A percentile compares a stretch with the other conserved stretches of the same genome.
phyloP scores from a whole-genome alignment of 495 filamentous ascomycete species.

The Platismatia glauca region DNA sequence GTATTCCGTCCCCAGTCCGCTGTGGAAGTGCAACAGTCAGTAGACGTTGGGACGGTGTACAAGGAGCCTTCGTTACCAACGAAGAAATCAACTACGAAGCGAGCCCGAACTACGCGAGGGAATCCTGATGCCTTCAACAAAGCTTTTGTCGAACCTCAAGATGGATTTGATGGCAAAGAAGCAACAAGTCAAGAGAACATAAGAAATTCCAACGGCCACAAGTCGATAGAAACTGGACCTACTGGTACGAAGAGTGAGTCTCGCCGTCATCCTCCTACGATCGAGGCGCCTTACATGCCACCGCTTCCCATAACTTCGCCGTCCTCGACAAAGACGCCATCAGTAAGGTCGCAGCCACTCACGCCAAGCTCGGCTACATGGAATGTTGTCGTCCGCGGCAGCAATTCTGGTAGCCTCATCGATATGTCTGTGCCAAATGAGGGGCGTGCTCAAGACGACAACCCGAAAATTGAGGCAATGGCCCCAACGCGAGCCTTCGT shows the following conservation, averaged over 20 bases:
- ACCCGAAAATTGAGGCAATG: background rate
- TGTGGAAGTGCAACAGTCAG: background rate
- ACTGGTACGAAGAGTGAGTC: background rate
- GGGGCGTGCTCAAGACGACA: background rate
- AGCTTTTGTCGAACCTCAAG: background rate
- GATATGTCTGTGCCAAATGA: slow-evolving; percentile 3
- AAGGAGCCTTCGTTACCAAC: background rate
- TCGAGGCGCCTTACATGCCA: slow-evolving; percentile 7
- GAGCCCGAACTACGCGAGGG: slow-evolving; percentile 1
- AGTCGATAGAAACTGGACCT: background rate
- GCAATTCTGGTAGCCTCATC: slow-evolving; percentile 3
- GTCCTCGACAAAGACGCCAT: background rate
- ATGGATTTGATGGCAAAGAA: background rate
- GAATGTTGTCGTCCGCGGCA: background rate
- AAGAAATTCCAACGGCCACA: background rate
- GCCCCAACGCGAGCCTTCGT: background rate
- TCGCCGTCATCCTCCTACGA: background rate
- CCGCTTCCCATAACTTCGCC: background rate
- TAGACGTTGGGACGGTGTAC: background rate
- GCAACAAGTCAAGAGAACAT: background rate
- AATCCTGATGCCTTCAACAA: background rate
- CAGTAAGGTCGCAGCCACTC: background rate
- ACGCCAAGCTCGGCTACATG: background rate
- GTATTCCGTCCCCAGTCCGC: background rate
- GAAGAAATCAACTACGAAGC: slow-evolving; percentile 6